Evolutionary conservation across 2,329 filamentous ascomycete genomes (phyloP).

Genomic region (Bimuria novae-zelandiae): DNA sequence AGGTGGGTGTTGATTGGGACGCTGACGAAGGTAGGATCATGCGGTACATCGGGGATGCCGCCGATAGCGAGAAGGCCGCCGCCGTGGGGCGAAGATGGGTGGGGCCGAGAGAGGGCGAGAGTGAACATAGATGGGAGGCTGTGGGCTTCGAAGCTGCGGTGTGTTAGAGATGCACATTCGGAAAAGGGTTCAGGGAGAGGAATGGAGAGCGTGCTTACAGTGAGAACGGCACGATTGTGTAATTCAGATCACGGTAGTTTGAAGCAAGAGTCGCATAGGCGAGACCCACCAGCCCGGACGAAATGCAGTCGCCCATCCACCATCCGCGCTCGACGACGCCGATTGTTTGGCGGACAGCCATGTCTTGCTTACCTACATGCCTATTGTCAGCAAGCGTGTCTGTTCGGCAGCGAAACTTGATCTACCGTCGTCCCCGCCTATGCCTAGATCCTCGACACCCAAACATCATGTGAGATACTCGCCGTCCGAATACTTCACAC

Average conservation of each 20-base stretch:
- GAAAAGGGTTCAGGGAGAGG: background rate
- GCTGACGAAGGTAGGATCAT: constrained; percentile 21
- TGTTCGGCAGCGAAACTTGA: too few species aligned
- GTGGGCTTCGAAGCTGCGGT: constrained; percentile 16
- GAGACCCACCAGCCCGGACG: constrained; percentile 37
- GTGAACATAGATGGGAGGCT: constrained; percentile 27
- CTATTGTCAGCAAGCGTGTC: too few species aligned
- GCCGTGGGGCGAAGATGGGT: constrained; percentile 3
- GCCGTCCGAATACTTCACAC: constrained; percentile 28
- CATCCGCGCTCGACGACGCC: constrained; percentile 33
- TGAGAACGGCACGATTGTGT: constrained; percentile 28
- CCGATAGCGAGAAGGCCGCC: constrained; percentile 40
- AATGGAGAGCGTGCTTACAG: constrained; percentile 23
- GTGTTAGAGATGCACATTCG: background rate
- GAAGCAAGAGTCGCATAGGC: constrained; percentile 27
- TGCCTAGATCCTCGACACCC: constrained; percentile 26
- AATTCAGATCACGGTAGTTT: constrained; percentile 19
- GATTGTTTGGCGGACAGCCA: constrained; percentile 27
- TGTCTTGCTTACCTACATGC: too few species aligned
- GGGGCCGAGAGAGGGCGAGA: constrained; percentile 30
- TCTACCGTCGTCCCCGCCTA: constrained; percentile 10
- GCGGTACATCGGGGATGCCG: constrained; percentile 27
- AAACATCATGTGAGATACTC: constrained; percentile 30
- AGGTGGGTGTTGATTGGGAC: constrained; percentile 20
- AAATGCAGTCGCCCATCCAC: constrained; percentile 34